A percentile compares a stretch with the other conserved stretches of the same genome.
Evolutionary conservation across 345 rosid species (phyloP).

Genomic region (rapeseed (Brassica napus)): DNA sequence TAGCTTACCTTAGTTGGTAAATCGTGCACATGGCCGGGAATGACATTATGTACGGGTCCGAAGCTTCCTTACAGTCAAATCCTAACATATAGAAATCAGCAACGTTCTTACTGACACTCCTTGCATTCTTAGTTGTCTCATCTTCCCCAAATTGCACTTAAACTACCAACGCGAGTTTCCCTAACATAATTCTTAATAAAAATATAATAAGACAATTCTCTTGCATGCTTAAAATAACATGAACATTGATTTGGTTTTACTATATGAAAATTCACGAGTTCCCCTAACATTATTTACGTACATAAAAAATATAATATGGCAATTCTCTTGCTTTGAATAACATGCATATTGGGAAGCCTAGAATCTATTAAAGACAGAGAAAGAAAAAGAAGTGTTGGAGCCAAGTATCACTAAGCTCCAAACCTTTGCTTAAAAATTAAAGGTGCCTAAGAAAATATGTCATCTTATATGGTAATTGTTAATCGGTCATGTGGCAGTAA

Average conservation of each 20-base stretch:
- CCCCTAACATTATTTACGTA: too few relatives aligned
- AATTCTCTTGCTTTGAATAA: too few relatives aligned
- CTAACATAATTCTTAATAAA: neutral
- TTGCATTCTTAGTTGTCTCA: neutral
- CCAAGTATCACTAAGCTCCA: too few relatives aligned
- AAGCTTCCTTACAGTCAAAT: neutral
- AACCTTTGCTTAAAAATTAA: too few relatives aligned
- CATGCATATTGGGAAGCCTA: too few relatives aligned
- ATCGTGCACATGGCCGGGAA: neutral
- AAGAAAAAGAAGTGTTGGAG: too few relatives aligned
- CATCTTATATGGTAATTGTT: too few relatives aligned
- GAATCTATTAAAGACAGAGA: too few relatives aligned
- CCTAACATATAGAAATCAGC: neutral
- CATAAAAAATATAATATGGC: too few relatives aligned
- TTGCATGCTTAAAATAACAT: neutral
- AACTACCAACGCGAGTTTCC: neutral
- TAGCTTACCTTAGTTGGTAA: neutral
- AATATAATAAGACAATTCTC: neutral
- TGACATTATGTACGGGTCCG: neutral
- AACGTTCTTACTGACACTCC: neutral
- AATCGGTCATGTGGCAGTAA: too few relatives aligned
- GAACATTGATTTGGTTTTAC: neutral
- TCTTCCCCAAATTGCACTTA: too few relatives aligned
- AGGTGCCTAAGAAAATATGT: too few relatives aligned
- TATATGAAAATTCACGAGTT: neutral